Evolutionary conservation across 1,139 yeast genomes (phyloP), one percentile per base, ranked within the genome.

Genomic region (Hemisphaericaspora xylofermentans): DNA sequence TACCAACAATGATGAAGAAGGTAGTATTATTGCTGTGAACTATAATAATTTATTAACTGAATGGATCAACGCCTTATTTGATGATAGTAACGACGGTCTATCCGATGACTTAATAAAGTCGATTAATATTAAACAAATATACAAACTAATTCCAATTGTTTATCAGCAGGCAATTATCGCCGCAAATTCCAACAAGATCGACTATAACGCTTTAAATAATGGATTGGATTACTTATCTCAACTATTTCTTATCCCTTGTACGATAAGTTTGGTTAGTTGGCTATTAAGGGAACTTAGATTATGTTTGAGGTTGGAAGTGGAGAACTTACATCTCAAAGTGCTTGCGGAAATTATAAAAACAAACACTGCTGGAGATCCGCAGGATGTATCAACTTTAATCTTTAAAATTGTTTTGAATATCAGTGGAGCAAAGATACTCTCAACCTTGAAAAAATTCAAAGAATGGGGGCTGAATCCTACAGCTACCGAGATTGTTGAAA

Each of bases 1-100:
- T 1, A 19, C 41, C 7, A 31, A 39, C 2, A 32, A 40, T 30
- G 49, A 48, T 17, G 65, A 60, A 17, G 71, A 67, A 40, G 71
- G 67, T 32, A 47, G 47, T 10, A 61, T 61, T 4, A 66, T 68
- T 13, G 54, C 64, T 3, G 47, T 56, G 21, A 70, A 70, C 45
- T 71, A 66, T 50, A 66, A 71, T 37, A 78, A 70, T 30, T 68
- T 84, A 10, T 62, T 87, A 25, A 79, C 78, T 36, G 85, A 80
- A 32, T 91, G 98, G 98, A 76, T 87, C 33, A 69, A 76, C 33
- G 93, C 94, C 2, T 61, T 91, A 36, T 89, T 87, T 62, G 91
- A 88, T 45, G 76, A 68, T 43, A 57, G 60, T 36, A 79, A 88
- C 33, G 94, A 89, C 41, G 96, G 96, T 2, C 78, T 91, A 33